Conservation (phyloP, 305 asterid species). For the Monarda citriodora region DNA sequence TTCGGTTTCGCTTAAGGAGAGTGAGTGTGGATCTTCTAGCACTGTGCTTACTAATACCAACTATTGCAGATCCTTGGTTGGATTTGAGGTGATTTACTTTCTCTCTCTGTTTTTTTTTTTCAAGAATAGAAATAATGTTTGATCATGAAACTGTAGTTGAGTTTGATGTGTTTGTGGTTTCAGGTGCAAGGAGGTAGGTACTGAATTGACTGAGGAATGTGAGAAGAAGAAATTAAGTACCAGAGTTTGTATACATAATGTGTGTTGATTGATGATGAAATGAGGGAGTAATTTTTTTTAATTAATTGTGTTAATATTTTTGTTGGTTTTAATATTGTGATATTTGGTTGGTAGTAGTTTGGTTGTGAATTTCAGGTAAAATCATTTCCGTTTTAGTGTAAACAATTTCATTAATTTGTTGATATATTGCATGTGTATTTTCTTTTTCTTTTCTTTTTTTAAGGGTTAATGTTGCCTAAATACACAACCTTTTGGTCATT, state of each 20-base stretch:
- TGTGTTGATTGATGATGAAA: conserved; percentile 15
- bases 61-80: conserved; percentile 80
- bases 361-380: conserved; percentile 13
- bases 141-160: neutral
- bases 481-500: too few relatives aligned
- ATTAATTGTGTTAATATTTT: neutral
- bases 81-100: conserved; percentile 57
- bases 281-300: conserved; percentile 15
- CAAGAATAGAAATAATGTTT: neutral
- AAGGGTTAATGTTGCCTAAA: too few relatives aligned
- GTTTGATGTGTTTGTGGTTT: conserved; percentile 1
- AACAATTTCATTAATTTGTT: conserved; percentile 20
- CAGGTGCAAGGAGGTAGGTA: conserved; percentile 77
- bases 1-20: conserved; percentile 69
- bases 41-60: conserved; percentile 67
- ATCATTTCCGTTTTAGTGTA: conserved; percentile 19
- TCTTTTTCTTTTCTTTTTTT: too few relatives aligned
- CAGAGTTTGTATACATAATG: neutral
- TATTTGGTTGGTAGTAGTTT: conserved; percentile 12
- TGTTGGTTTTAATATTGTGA: neutral
- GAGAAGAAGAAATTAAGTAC: neutral
- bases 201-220: conserved; percentile 18
- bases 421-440: conserved; percentile 12
- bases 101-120: neutral
- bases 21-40: conserved; percentile 89